These are phyloP conservation scores for Cenococcum geophilum DNA, from an alignment of 495 filamentous ascomycete species.

Conservation along the genomic window DNA sequence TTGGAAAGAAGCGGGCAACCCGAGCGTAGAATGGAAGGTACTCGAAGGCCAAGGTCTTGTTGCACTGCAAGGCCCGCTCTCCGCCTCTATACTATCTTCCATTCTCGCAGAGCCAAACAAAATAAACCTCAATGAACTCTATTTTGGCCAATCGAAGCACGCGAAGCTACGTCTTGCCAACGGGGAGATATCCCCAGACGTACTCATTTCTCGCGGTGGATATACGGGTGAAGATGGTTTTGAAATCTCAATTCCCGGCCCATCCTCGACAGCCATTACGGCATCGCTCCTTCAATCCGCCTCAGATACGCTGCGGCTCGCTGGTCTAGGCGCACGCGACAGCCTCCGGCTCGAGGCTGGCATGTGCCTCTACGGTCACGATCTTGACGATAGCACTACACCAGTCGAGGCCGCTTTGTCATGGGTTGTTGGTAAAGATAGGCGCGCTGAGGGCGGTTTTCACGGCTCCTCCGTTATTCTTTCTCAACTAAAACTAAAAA, in stretches of 20 bases:
- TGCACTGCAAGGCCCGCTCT: constrained; percentile 81
- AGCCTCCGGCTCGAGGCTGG: constrained; percentile 90
- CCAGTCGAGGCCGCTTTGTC: constrained; percentile 75
- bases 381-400: constrained; percentile 82
- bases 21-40: constrained; percentile 62
- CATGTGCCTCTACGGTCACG: constrained; percentile 98
- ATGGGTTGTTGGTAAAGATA: constrained; percentile 78
- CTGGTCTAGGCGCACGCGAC: constrained; percentile 86
- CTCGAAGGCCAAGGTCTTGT: constrained; percentile 61
- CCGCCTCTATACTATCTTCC: constrained; percentile 54
- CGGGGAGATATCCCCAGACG: constrained; percentile 42
- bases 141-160: constrained; percentile 70
- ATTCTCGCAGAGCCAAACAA: constrained; percentile 39
- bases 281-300: constrained; percentile 60
- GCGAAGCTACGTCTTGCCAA: constrained; percentile 46
- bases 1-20: constrained; percentile 42
- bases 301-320: constrained; percentile 61
- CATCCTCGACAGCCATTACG: constrained; percentile 50
- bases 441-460: constrained; percentile 56
- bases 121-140: constrained; percentile 59
- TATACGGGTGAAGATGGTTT: constrained; percentile 99
- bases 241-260: constrained; percentile 75
- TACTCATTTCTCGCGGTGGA: constrained; percentile 79
- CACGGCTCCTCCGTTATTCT: constrained; percentile 74
- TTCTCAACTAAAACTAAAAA: constrained; percentile 60